Percentiles rank a stretch among this genome's conserved stretches.
Conservation (phyloP, 345 rosid genomes). For the Abelmoschus esculentus region DNA sequence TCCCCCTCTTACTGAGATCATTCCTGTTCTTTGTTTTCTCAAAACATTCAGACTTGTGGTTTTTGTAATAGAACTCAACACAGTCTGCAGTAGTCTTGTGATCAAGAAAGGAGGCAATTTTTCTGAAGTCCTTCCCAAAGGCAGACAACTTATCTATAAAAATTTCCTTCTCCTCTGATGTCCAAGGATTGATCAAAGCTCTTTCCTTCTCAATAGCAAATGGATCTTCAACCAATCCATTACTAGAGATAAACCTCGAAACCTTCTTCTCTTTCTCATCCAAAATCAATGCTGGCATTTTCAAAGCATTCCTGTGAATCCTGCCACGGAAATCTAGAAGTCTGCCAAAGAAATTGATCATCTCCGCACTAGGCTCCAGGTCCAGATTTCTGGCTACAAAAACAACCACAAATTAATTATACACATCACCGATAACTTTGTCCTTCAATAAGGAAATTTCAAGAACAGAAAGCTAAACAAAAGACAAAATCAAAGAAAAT, state of each 20-base stretch:
- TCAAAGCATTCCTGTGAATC: constrained; percentile 53
- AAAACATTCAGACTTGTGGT: constrained; percentile 90
- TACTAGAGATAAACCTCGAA: constrained; percentile 61
- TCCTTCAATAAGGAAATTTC: background rate
- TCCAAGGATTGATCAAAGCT: constrained; percentile 84
- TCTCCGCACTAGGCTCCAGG: constrained; percentile 42
- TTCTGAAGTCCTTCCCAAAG: constrained; percentile 79
- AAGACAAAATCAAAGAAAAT: background rate
- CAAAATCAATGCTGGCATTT: constrained; percentile 84
- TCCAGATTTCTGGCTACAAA: constrained; percentile 52
- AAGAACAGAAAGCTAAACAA: too few species aligned
- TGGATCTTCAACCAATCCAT: constrained; percentile 91
- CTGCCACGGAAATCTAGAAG: constrained; percentile 43
- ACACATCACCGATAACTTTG: background rate
- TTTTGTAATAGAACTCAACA: constrained; percentile 91
- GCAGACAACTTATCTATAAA: constrained; percentile 65
- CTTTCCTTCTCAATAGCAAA: constrained; percentile 82
- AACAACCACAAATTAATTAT: background rate
- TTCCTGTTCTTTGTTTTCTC: constrained; percentile 70
- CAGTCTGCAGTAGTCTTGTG: constrained; percentile 95
- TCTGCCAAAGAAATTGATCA: constrained; percentile 45
- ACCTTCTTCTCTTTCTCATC: constrained; percentile 59
- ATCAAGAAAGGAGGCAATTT: constrained; percentile 76
- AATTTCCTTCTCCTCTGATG: constrained; percentile 61
- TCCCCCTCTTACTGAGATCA: constrained; percentile 44